phyloP scores from a whole-genome alignment of 768 basidiomycete species.

The Gymnopilus dilepis region DNA sequence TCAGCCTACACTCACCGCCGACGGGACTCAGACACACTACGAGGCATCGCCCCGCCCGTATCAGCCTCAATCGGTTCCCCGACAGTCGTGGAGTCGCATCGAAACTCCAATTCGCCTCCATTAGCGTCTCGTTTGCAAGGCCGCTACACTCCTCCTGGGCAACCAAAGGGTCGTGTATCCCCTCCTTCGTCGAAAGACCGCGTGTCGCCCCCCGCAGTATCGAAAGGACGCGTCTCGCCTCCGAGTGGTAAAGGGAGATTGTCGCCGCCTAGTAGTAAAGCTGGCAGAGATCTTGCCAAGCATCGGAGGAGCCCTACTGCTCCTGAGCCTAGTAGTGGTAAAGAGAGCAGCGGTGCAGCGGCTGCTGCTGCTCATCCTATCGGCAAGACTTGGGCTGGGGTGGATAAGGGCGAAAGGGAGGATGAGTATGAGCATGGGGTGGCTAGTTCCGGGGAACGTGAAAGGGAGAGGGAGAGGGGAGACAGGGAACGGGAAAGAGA shows the following conservation, averaged over 20 bases:
- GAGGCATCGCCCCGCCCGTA: slow-evolving; percentile 44
- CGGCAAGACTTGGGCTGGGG: slow-evolving; percentile 48
- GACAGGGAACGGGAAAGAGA: slow-evolving; percentile 22
- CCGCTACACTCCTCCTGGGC: slow-evolving; percentile 32
- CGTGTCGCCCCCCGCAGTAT: slow-evolving; percentile 26
- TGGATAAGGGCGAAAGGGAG: slow-evolving; percentile 44
- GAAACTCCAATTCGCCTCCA: slow-evolving; percentile 26
- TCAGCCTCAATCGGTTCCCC: slow-evolving; percentile 49
- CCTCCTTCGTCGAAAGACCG: slow-evolving; percentile 32
- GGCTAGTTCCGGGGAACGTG: slow-evolving; percentile 42
- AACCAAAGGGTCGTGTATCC: slow-evolving; percentile 24
- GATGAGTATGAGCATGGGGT: slow-evolving; percentile 37
- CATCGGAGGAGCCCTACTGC: slow-evolving; percentile 76
- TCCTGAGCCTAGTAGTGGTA: slow-evolving; percentile 54
- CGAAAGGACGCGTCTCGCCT: slow-evolving; percentile 32
- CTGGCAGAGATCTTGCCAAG: slow-evolving; percentile 41
- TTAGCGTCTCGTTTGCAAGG: slow-evolving; percentile 23
- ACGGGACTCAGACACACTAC: slow-evolving; percentile 79
- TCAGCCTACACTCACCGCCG: slow-evolving; percentile 57
- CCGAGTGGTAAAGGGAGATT: slow-evolving; percentile 33
- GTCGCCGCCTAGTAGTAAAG: slow-evolving; percentile 33
- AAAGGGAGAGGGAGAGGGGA: slow-evolving; percentile 39
- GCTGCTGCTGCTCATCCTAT: slow-evolving; percentile 24
- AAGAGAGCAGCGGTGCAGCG: slow-evolving; percentile 24
- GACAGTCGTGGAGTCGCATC: slow-evolving; percentile 52